These are phyloP conservation scores for Wallacemonas rigidus DNA, from an alignment of 208 protist species.

Conservation along the genomic window DNA sequence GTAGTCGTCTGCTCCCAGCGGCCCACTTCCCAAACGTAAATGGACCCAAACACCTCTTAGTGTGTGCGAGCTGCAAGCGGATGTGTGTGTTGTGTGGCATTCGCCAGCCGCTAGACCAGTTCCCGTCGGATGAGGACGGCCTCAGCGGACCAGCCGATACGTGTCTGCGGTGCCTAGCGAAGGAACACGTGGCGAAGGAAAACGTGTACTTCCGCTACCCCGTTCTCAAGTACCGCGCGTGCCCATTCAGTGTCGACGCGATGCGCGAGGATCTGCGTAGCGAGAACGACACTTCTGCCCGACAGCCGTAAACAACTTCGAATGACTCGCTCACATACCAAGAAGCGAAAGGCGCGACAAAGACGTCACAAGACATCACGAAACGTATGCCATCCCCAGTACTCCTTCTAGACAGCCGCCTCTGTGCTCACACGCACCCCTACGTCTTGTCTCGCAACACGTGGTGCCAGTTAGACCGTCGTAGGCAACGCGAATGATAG, in stretches of 20 bases:
- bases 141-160: slow-evolving; percentile 22
- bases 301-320: neutral
- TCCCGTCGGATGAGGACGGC: slow-evolving; percentile 32
- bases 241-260: slow-evolving; percentile 80
- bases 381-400: too few species aligned
- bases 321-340: neutral
- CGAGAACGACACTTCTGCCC: slow-evolving; percentile 27
- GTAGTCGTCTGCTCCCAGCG: slow-evolving; percentile 63
- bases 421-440: too few species aligned
- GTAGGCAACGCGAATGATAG: too few species aligned
- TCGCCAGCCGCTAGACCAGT: slow-evolving; percentile 53
- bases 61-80: slow-evolving; percentile 75
- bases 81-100: slow-evolving; percentile 76
- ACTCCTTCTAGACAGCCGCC: too few species aligned
- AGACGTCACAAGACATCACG: too few species aligned
- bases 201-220: slow-evolving; percentile 92
- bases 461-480: too few species aligned
- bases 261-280: slow-evolving; percentile 68
- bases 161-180: slow-evolving; percentile 72
- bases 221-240: slow-evolving; percentile 83
- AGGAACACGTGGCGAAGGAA: slow-evolving; percentile 67
- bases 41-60: slow-evolving; percentile 49
- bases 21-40: slow-evolving; percentile 63
- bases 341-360: too few species aligned
- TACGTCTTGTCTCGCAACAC: too few species aligned